Conservation (phyloP, 139 green algal genomes). For the Closterium sp. region DNA sequence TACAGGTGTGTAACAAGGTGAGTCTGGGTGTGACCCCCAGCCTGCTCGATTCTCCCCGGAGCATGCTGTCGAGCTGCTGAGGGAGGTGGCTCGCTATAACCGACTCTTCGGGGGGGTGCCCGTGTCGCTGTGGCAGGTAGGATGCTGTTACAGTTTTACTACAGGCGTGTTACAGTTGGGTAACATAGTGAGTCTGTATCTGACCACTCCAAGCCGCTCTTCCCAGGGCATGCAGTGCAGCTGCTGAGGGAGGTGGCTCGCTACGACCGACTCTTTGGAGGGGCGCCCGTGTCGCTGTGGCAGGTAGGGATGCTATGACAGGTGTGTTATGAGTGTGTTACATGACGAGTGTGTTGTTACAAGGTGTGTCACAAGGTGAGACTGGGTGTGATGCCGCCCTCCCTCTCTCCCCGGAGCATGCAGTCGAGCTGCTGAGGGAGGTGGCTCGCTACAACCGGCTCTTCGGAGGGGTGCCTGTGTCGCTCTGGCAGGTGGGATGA, state of each 20-base stretch:
- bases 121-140: slow-evolving; percentile 38
- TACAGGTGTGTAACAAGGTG: no score
- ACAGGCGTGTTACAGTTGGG: no score
- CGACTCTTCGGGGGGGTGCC: slow-evolving; percentile 32
- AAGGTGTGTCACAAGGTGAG: no score
- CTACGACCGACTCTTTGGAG: slow-evolving; percentile 45
- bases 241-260: slow-evolving; percentile 23
- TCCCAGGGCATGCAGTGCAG: background rate
- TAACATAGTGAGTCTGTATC: no score
- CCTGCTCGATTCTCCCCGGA: background rate
- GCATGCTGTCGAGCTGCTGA: background rate
- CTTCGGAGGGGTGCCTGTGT: slow-evolving; percentile 37
- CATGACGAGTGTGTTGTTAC: no score
- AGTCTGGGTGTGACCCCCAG: background rate
- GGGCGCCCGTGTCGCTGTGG: slow-evolving; percentile 25
- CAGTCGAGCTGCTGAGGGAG: background rate
- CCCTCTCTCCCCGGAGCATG: background rate
- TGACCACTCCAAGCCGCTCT: no score
- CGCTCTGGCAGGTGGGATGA: slow-evolving; percentile 22
- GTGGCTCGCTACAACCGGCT: slow-evolving; percentile 41
- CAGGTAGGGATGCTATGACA: slow-evolving; percentile 31
- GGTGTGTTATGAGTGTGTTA: no score
- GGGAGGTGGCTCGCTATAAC: slow-evolving; percentile 43
- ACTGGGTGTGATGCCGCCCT: no score
- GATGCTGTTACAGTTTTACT: no score